Evolutionary conservation across 495 filamentous ascomycete species (phyloP), one percentile per base, ranked within the genome.

Genomic region (Cudoniella acicularis): DNA sequence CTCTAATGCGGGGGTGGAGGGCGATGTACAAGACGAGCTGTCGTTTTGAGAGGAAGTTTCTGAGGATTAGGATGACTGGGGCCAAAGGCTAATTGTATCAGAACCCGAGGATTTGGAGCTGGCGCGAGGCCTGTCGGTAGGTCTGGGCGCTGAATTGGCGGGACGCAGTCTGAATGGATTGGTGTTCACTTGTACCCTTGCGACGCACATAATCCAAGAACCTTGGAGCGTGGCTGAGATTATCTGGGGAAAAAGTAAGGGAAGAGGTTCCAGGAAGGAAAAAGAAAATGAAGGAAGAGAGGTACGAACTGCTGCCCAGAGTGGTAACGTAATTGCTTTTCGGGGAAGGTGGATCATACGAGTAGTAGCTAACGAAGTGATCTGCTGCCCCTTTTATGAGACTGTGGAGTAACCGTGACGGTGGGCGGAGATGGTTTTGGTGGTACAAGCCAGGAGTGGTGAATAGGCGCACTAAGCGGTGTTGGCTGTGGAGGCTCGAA

Each of bases 21-120:
- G 25, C 36, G 54, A 42, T 50, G 56, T 63, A 56, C 49, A 58
- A 66, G 54, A 26, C 64, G 64, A 66, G 64, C 54, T 60, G 50
- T 66, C 64, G 60, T 63, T 63, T 61, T 57, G 56, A 65, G 63
- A 52, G 20, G 3, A 52, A 59, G 46, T 56, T 50, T 50, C 20
- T 23, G 8, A 13, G 48, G 2, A 2, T 24, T 11, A 20, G 18
- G 20, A 50, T 26, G 54, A 24, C 23, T 41, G 20, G n/a, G 10
- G 18, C 26, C 47, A 18, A 57, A 26, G 53, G 41, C 10, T 16
- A 41, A 36, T 52, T 62, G 60, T 62, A 62, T 54, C 43, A 63
- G 36, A 51, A 59, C 42, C 55, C 47, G 24, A 40, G 17, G 11
- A 46, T 18, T 21, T 48, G 57, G 49, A 56, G 46, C 30, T 45